Base-by-base conservation (phyloP, 768 basidiomycete genomes). In the Plicaturopsis crispa region DNA sequence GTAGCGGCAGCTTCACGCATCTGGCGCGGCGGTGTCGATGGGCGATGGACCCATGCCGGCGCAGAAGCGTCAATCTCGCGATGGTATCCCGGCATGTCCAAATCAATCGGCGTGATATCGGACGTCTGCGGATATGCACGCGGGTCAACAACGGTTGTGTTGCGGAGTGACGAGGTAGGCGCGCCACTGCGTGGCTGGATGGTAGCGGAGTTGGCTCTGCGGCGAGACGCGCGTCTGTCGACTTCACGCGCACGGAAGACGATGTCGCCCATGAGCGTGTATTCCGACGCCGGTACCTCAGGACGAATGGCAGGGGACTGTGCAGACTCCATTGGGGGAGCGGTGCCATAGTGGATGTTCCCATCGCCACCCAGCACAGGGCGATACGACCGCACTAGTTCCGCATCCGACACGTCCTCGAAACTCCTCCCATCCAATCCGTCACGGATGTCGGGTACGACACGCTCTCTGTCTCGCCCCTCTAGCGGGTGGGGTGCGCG, bases 11-110 rank as follows among this genome's bases (percentile, higher is more conserved):
- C 24, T 19, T 50, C 33, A 2, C 56, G 31, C 6, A 48, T 45
- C 39, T 55, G 54, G 34, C 48, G 54, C 1, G 52, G 56, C 0
- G 66, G 65, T 5, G 65, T 64, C 4, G 54, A 50, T 1, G 62
- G 59, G 2, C 50, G 48, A 20, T 24, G 40, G 32, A 42, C 42
- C n/a, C 38, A 36, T 4, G 40, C 24, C 13, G 39, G 26, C 10
- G 26, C 8, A 8, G 26, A 28, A 28, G 26, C 26, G 10, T 14
- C 26, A 8, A 28, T 14, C 14, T 14, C 26, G 26, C 8, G 14
- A 28, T 28, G 26, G 26, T 8, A 14, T 8, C 26, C 10, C 8
- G 26, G 26, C 26, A 28, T 28, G 26, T 8, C 26, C 26, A 28
- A 8, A 28, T 28, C 26, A 14, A 28, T n/a, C n/a, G n/a, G n/a